Percentiles rank a stretch among this genome's conserved stretches.
phyloP scores from a whole-genome alignment of 805 yeast genomes.

The Yamadazyma kitorensis region DNA sequence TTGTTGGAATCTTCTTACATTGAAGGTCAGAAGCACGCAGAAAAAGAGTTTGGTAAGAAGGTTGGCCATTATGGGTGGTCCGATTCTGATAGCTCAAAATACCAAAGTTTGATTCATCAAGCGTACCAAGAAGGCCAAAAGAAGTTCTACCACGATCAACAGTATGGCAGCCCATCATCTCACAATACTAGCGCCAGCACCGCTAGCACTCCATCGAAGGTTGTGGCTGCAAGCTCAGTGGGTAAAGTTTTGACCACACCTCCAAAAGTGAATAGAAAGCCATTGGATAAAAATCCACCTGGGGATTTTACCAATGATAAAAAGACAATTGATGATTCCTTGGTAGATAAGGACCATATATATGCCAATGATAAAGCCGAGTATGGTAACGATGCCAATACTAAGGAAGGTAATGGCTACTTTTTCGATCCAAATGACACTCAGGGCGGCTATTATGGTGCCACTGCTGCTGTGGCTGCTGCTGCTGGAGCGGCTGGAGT shows the following conservation, averaged over 20 bases:
- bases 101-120: conserved; percentile 6
- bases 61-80: conserved; percentile 10
- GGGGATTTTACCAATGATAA: conserved; percentile 36
- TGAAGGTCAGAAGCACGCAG: conserved; percentile 20
- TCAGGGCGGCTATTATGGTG: conserved; percentile 26
- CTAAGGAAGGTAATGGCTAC: conserved; percentile 26
- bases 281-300: conserved; percentile 25
- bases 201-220: conserved; percentile 1
- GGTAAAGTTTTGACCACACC: conserved; percentile 31
- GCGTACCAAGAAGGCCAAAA: conserved; percentile 5
- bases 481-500: conserved; percentile 1
- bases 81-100: conserved; percentile 2
- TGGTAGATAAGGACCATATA: conserved; percentile 13
- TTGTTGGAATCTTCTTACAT: conserved; percentile 17
- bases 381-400: conserved; percentile 29
- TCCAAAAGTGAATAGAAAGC: conserved; percentile 25
- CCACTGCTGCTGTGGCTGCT: too few relatives aligned
- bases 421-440: conserved; percentile 36
- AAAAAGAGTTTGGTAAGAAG: conserved; percentile 13
- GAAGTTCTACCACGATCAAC: too few relatives aligned
- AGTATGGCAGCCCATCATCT: too few relatives aligned
- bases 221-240: conserved; percentile 12
- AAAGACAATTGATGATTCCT: conserved; percentile 24
- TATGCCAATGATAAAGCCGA: conserved; percentile 22
- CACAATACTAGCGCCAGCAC: too few relatives aligned